Evolutionary conservation across 306 rosid genomes (phyloP).

Genomic region (Citrullus colocynthis): DNA sequence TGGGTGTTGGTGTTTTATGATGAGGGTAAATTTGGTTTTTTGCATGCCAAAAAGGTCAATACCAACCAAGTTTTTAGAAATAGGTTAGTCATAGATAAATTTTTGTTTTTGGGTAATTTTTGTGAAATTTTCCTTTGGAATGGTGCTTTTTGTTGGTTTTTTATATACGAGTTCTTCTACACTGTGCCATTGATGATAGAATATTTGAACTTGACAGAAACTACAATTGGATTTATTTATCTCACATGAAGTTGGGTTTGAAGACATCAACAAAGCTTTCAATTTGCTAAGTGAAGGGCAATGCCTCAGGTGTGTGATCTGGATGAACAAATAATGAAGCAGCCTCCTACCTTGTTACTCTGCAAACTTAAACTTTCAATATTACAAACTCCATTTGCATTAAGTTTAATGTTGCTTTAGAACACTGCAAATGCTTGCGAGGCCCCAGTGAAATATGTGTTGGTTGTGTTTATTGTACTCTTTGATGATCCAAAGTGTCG

Average conservation of each 20-base stretch:
- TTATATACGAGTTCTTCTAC: background rate
- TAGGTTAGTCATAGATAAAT: too few relatives aligned
- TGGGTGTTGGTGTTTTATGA: too few relatives aligned
- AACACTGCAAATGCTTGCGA: constrained; percentile 60
- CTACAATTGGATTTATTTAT: constrained; percentile 62
- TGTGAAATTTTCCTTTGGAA: too few relatives aligned
- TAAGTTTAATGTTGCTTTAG: constrained; percentile 10
- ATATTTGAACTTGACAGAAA: constrained; percentile 29
- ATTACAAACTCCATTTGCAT: background rate
- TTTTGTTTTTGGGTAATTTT: too few relatives aligned
- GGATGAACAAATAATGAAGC: constrained; percentile 12
- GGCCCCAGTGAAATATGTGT: constrained; percentile 49
- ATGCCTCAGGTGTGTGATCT: background rate
- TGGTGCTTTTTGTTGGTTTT: too few relatives aligned
- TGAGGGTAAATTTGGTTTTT: too few relatives aligned
- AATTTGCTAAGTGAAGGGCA: constrained; percentile 43
- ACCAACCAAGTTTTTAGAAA: too few relatives aligned
- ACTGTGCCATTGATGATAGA: background rate
- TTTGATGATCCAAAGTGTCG: constrained; percentile 68
- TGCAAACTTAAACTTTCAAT: background rate
- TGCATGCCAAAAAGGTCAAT: too few relatives aligned
- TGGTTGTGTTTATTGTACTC: constrained; percentile 25
- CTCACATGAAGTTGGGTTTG: constrained; percentile 49
- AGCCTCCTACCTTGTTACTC: background rate
- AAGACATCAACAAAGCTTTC: constrained; percentile 77